Evolutionary conservation across 108 stramenopile species (phyloP).

Genomic region (Skeletonema menzelii): DNA sequence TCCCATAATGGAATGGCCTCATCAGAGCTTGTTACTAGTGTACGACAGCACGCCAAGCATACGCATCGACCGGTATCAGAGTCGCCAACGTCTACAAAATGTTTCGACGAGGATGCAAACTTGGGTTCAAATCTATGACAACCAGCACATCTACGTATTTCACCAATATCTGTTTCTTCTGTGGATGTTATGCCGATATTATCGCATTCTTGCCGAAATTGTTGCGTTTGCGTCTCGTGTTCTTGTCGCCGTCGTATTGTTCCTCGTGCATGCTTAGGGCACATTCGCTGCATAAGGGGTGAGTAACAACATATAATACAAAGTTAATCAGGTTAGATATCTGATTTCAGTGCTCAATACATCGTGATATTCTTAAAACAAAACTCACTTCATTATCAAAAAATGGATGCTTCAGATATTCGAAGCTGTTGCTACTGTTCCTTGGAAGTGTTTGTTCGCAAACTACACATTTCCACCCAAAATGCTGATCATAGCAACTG

Average conservation of each 20-base stretch:
- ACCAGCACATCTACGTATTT: constrained; percentile 58
- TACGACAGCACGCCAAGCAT: constrained; percentile 62
- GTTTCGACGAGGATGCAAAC: constrained; percentile 20
- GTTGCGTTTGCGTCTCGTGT: background rate
- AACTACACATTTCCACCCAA: constrained; percentile 59
- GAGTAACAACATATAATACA: background rate
- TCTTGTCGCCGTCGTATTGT: background rate
- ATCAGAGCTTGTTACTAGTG: constrained; percentile 54
- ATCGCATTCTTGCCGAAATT: background rate
- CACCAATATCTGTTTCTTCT: constrained; percentile 9
- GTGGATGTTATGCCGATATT: background rate
- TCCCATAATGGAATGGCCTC: constrained; percentile 65
- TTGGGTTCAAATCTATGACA: constrained; percentile 71
- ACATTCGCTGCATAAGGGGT: background rate
- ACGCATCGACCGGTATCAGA: constrained; percentile 51
- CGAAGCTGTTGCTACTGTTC: constrained; percentile 17
- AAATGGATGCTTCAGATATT: constrained; percentile 67
- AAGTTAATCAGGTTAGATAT: too few relatives aligned
- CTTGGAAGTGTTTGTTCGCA: constrained; percentile 53
- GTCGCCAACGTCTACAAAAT: constrained; percentile 69
- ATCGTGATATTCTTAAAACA: constrained; percentile 47
- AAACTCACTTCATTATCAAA: constrained; percentile 63
- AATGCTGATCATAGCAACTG: constrained; percentile 52
- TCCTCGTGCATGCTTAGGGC: background rate
- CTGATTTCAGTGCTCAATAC: background rate